These are phyloP conservation scores for Leptosphaerulina australis DNA, from an alignment of 2,329 filamentous ascomycete genomes.

Conservation along the genomic window DNA sequence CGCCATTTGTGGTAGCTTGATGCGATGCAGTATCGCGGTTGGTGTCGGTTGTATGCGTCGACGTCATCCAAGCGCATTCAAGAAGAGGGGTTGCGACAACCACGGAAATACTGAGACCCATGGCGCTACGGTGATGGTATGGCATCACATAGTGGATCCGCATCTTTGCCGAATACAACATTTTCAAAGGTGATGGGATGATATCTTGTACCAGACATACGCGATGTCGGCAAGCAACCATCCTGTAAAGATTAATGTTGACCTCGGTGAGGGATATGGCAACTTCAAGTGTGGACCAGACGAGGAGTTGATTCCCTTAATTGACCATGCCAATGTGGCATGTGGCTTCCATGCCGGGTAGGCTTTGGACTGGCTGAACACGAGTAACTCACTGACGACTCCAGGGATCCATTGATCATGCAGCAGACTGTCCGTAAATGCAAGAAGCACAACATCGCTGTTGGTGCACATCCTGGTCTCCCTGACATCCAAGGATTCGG, in stretches of 20 bases:
- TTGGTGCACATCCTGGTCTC: conserved; percentile 68
- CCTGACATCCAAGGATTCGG: conserved; percentile 71
- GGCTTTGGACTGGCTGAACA: neutral
- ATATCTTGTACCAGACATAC: conserved; percentile 2
- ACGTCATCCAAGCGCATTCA: conserved; percentile 21
- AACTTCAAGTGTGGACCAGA: conserved; percentile 62
- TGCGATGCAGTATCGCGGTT: conserved; percentile 15
- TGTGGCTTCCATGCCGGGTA: conserved; percentile 63
- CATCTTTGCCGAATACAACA: neutral
- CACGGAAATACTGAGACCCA: conserved; percentile 8
- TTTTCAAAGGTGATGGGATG: neutral
- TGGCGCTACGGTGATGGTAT: conserved; percentile 19
- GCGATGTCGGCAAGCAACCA: conserved; percentile 58
- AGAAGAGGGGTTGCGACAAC: conserved; percentile 19
- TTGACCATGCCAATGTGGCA: conserved; percentile 68
- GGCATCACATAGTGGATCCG: conserved; percentile 5
- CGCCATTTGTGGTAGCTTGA: conserved; percentile 7
- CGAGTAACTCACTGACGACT: conserved; percentile 9
- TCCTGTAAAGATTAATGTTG: conserved; percentile 61
- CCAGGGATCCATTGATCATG: conserved; percentile 67
- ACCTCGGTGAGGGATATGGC: conserved; percentile 61
- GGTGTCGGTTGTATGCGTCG: conserved; percentile 15
- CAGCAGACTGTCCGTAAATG: conserved; percentile 63
- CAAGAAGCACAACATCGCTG: conserved; percentile 62
- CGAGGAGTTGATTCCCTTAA: conserved; percentile 64